These are phyloP conservation scores for Phytophthora lateralis DNA, from an alignment of 352 stramenopile species.

Conservation along the genomic window DNA sequence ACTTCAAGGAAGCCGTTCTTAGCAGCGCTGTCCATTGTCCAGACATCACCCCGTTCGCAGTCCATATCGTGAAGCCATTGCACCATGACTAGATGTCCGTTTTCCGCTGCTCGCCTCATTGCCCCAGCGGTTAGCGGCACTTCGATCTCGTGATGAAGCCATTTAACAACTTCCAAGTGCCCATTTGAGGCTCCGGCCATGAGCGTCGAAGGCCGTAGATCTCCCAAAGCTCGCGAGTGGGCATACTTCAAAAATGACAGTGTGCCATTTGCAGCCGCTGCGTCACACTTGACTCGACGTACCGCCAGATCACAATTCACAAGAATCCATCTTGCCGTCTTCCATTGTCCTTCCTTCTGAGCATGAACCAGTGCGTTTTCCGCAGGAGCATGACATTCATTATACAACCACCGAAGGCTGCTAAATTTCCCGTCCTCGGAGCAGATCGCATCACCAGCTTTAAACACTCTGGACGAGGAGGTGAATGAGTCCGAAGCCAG, in stretches of 20 bases:
- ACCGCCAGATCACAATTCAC: slow-evolving; percentile 19
- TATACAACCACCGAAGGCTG: slow-evolving; percentile 24
- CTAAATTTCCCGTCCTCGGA: slow-evolving; percentile 20
- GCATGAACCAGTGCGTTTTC: slow-evolving; percentile 21
- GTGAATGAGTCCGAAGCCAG: slow-evolving; percentile 47
- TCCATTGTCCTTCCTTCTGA: slow-evolving; percentile 20
- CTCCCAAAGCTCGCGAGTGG: slow-evolving; percentile 12
- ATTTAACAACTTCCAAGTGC: slow-evolving; percentile 27
- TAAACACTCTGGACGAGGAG: slow-evolving; percentile 26
- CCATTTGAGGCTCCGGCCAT: slow-evolving; percentile 29
- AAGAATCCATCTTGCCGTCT: slow-evolving; percentile 26
- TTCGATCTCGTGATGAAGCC: slow-evolving; percentile 17
- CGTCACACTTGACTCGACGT: slow-evolving; percentile 20
- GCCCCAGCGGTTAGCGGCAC: slow-evolving; percentile 19
- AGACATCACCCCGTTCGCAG: slow-evolving; percentile 12
- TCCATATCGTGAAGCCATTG: slow-evolving; percentile 27
- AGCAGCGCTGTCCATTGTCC: slow-evolving; percentile 22
- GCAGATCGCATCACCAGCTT: slow-evolving; percentile 28
- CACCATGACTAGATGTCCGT: slow-evolving; percentile 20
- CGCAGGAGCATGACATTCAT: slow-evolving; percentile 10
- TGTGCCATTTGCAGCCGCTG: slow-evolving; percentile 13
- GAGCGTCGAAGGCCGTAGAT: slow-evolving; percentile 5
- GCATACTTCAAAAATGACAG: slow-evolving; percentile 33
- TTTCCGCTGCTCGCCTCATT: slow-evolving; percentile 29
- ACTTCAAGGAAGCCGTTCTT: slow-evolving; percentile 22